These are phyloP conservation scores for Nasturtium officinale DNA, from an alignment of 345 rosid species.

Conservation along the genomic window DNA sequence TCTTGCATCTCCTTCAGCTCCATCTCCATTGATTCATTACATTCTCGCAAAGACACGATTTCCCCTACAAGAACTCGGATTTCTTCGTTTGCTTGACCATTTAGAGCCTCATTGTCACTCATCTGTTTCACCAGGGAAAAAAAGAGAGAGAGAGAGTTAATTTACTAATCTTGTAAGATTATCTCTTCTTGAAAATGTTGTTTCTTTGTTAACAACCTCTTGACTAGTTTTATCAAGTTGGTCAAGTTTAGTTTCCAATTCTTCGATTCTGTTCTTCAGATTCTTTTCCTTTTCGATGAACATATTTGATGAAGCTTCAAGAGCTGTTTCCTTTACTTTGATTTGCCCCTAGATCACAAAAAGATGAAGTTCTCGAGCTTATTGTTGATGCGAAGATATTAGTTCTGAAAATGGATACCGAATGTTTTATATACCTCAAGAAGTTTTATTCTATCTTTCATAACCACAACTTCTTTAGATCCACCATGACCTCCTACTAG, in stretches of 20 bases:
- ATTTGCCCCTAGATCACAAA: constrained; percentile 60
- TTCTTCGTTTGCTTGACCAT: constrained; percentile 33
- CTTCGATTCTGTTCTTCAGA: constrained; percentile 57
- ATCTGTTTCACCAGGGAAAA: constrained; percentile 5
- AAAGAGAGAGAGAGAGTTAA: not conserved
- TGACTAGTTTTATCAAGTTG: constrained; percentile 47
- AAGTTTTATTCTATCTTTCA: constrained; percentile 60
- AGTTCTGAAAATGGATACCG: not conserved
- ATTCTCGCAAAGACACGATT: constrained; percentile 55
- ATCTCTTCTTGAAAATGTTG: not conserved
- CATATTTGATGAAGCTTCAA: constrained; percentile 57
- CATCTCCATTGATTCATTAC: constrained; percentile 60
- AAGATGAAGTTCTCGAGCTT: not conserved
- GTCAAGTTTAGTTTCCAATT: constrained; percentile 59
- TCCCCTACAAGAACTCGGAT: constrained; percentile 47
- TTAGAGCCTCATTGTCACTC: constrained; percentile 9
- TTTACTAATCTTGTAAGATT: not conserved
- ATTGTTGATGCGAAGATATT: not conserved
- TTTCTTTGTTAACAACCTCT: constrained; percentile 53
- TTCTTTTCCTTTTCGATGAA: constrained; percentile 67
- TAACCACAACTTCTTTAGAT: constrained; percentile 57
- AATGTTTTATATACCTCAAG: constrained; percentile 58
- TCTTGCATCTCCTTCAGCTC: constrained; percentile 93
- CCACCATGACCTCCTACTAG: constrained; percentile 41
- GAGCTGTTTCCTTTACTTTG: constrained; percentile 63